Evolutionary conservation across 208 protist species (phyloP).

Genomic region (Tritrichomonas musculus): DNA sequence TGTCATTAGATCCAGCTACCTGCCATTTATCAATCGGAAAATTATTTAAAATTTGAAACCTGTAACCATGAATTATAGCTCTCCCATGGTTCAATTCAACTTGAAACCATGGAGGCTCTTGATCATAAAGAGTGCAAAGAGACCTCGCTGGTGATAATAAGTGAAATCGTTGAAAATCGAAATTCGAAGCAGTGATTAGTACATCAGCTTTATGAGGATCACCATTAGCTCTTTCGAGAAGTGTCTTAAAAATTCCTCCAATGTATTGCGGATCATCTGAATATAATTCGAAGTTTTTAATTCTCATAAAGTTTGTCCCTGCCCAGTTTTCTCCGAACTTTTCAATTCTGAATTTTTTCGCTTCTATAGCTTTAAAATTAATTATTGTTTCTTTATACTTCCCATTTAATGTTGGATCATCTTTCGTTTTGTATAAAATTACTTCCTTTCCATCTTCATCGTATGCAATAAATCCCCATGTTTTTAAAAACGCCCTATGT

Average conservation of each 20-base stretch:
- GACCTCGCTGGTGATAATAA: background rate
- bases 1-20: background rate
- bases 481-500: background rate
- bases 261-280: background rate
- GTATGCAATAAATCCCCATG: background rate
- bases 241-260: background rate
- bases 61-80: background rate
- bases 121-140: background rate
- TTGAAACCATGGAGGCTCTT: background rate
- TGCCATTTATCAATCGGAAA: background rate
- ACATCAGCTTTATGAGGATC: background rate
- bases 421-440: background rate
- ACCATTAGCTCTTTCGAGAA: background rate
- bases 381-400: background rate
- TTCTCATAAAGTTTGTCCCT: background rate
- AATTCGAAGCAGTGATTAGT: background rate
- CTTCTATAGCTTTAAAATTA: background rate
- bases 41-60: background rate
- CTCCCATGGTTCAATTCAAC: background rate
- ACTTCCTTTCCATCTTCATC: background rate
- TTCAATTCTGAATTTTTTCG: background rate
- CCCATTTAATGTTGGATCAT: background rate
- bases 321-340: background rate
- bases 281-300: background rate
- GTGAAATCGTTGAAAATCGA: background rate